Conservation (phyloP, 306 rosid genomes). For the Trifolium dubium region DNA sequence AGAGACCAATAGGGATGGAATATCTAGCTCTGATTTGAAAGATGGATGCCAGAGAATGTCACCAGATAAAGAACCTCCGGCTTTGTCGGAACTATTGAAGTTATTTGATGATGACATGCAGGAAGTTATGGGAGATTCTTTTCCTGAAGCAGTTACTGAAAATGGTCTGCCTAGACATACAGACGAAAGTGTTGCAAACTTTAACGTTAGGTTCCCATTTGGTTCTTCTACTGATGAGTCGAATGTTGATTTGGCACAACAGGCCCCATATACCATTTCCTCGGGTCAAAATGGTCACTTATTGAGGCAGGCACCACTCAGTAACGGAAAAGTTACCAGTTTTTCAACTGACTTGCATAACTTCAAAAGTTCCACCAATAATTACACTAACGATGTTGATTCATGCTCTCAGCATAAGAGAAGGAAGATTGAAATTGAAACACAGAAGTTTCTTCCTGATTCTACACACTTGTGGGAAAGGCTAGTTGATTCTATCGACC, state of each 20-base stretch:
- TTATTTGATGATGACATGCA: conserved; percentile 38
- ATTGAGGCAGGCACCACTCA: conserved; percentile 32
- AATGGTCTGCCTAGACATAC: conserved; percentile 38
- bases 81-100: conserved; percentile 39
- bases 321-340: conserved; percentile 39
- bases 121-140: conserved; percentile 50
- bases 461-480: conserved; percentile 48
- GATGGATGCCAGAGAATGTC: conserved; percentile 38
- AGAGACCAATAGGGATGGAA: conserved; percentile 43
- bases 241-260: conserved; percentile 38
- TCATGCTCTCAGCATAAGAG: conserved; percentile 56
- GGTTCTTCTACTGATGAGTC: conserved; percentile 45
- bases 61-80: conserved; percentile 39
- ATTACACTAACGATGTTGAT: conserved; percentile 46
- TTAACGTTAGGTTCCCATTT: conserved; percentile 44
- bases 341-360: conserved; percentile 45
- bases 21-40: conserved; percentile 44
- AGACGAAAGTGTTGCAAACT: conserved; percentile 43
- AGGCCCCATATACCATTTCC: conserved; percentile 37
- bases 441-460: conserved; percentile 37
- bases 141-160: conserved; percentile 39
- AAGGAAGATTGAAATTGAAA: conserved; percentile 53
- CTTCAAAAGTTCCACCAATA: conserved; percentile 35
- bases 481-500: conserved; percentile 38
- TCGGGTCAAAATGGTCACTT: conserved; percentile 43